These are phyloP conservation scores for Aspergillus novofumigatus DNA, from an alignment of 2,329 filamentous ascomycete species.

Conservation along the genomic window DNA sequence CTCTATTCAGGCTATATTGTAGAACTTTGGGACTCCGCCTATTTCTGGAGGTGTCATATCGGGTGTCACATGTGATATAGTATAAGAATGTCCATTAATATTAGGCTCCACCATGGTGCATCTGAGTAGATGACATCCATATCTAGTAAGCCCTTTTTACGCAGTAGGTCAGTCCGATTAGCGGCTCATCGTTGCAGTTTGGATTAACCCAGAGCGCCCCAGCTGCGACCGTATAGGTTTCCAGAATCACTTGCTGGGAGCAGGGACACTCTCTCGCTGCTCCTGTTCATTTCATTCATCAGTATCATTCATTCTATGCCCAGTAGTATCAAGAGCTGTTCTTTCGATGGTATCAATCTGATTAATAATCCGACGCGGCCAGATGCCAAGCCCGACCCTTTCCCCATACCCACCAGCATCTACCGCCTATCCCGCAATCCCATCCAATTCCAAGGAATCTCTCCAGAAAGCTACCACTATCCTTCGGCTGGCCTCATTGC, in stretches of 20 bases:
- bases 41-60: not conserved
- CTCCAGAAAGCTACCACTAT: conserved; percentile 3
- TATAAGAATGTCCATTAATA: not conserved
- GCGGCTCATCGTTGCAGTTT: not conserved
- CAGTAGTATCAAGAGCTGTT: not conserved
- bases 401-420: conserved; percentile 25
- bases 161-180: conserved; percentile 15
- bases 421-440: conserved; percentile 11
- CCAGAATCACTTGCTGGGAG: not conserved
- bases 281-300: not conserved
- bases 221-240: not conserved
- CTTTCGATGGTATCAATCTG: not conserved
- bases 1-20: not conserved
- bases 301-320: not conserved
- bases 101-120: not conserved
- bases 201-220: conserved; percentile 3
- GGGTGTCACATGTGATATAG: not conserved
- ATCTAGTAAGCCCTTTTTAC: not conserved
- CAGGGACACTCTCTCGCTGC: not conserved
- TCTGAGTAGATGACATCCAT: not conserved
- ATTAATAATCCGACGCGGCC: conserved; percentile 14
- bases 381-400: conserved; percentile 29
- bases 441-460: conserved; percentile 6
- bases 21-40: not conserved
- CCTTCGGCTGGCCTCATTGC: conserved; percentile 4